Evolutionary conservation across 176 grass and related monocot species (phyloP).

Genomic region (Hsuehochloa calcarea): DNA sequence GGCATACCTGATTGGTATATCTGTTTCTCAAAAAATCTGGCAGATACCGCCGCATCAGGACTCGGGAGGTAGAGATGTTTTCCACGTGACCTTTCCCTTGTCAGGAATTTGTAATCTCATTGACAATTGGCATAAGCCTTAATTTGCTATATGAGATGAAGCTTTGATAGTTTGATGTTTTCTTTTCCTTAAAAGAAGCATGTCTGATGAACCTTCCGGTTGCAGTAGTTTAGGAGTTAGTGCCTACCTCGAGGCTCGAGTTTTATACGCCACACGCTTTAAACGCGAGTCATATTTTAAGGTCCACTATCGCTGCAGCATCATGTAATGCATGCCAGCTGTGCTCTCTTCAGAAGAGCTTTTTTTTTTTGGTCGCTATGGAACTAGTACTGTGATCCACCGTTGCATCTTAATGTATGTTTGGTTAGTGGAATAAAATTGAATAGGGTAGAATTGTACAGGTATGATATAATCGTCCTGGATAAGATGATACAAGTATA

Average conservation of each 20-base stretch:
- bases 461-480: too few species aligned
- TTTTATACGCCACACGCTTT: not conserved
- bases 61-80: not conserved
- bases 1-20: not conserved
- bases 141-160: too few species aligned
- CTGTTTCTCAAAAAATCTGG: not conserved
- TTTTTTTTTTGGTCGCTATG: not conserved
- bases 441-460: too few species aligned
- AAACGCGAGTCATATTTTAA: not conserved
- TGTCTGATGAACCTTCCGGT: too few species aligned
- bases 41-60: not conserved
- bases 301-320: not conserved
- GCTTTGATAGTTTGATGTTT: not conserved
- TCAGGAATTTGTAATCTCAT: not conserved
- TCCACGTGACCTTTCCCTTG: not conserved
- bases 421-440: too few species aligned
- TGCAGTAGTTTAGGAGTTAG: not conserved
- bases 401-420: not conserved
- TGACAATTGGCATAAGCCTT: not conserved
- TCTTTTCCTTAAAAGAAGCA: too few species aligned
- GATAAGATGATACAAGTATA: too few species aligned
- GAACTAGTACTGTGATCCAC: not conserved
- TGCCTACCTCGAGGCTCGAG: not conserved
- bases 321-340: not conserved
- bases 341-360: not conserved